Evolutionary conservation across 371 early-diverging fungal species (phyloP), one percentile per base, ranked within the genome.

Genomic region (Mucor mucedo): DNA sequence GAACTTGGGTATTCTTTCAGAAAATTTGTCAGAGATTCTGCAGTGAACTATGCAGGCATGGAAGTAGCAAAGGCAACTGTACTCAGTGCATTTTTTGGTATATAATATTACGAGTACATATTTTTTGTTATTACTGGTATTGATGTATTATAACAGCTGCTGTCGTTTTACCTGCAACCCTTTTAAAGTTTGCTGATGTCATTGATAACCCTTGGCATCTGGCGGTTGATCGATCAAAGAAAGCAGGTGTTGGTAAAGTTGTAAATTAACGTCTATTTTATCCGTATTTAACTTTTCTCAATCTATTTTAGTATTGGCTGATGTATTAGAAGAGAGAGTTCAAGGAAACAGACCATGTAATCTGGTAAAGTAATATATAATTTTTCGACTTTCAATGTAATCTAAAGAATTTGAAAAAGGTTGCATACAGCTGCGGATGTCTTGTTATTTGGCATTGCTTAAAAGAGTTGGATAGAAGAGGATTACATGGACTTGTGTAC

Each of bases 191-290:
- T 10, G 79, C 82, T 5, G 85, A 87, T 63, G 77, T 81, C 13
- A 74, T 87, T 59, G 98, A 98, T 70, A 97, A 98, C 71, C 98
- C 98, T 28, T 98, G 98, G 98, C 79, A 77, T 10, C 88, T 91
- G 29, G 96, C 91, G 29, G 81, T 92, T 52, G 92, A 92, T 68
- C 84, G 95, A 47, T 94, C 95, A n/a, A 80, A 83, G 27, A 95
- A 93, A 76, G 93, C 97, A 0, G 98, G 97, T 2, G 77, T 85
- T 55, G 76, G 81, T 78, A 78, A 62, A 40, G 21, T 10, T 29
- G 27, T 61, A 29, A 63, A 27, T 11, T 32, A 39, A 4, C 33
- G 21, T n/a, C 33, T 16, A 29, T 9, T 35, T 10, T 44, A 35
- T 5, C 2, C 3, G 10, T 21, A 32, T 7, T 33, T 33, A 3